Conservation (phyloP, 2,329 filamentous ascomycete species). For the Capronia coronata region DNA sequence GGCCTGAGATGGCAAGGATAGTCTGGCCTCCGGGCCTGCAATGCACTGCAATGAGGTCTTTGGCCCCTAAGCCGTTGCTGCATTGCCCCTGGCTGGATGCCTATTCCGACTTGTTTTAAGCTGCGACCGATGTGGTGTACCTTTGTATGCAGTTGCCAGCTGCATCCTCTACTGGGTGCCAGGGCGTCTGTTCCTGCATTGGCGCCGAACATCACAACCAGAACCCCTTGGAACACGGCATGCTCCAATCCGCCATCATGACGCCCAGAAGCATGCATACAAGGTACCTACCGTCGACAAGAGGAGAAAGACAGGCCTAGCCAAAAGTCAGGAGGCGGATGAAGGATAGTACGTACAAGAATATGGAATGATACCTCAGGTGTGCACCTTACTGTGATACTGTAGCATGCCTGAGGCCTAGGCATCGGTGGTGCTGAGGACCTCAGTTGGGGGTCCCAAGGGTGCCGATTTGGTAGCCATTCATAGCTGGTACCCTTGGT, state of each 20-base stretch:
- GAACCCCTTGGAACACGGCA: not conserved
- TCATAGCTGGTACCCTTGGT: too few species aligned
- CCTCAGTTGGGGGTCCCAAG: too few species aligned
- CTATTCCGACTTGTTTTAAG: not conserved
- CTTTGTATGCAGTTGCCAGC: not conserved
- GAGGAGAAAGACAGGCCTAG: not conserved
- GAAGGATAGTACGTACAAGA: too few species aligned
- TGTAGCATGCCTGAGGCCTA: too few species aligned
- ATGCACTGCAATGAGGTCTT: too few species aligned
- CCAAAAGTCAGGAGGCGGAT: not conserved
- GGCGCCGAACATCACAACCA: conserved; percentile 12
- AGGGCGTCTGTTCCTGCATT: conserved; percentile 22
- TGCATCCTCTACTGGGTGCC: not conserved
- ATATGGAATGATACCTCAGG: too few species aligned
- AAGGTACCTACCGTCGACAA: not conserved
- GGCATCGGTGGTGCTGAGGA: too few species aligned
- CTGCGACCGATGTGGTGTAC: too few species aligned
- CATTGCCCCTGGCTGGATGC: not conserved
- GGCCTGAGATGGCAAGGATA: conserved; percentile 16
- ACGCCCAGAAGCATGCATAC: not conserved
- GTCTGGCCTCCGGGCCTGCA: not conserved
- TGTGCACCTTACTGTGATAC: too few species aligned
- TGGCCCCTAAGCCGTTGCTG: too few species aligned
- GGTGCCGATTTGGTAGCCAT: too few species aligned
- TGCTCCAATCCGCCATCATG: not conserved